A percentile compares a stretch with the other conserved stretches of the same genome.
phyloP scores from a whole-genome alignment of 768 basidiomycete genomes.

The Cubamyces lactineus region DNA sequence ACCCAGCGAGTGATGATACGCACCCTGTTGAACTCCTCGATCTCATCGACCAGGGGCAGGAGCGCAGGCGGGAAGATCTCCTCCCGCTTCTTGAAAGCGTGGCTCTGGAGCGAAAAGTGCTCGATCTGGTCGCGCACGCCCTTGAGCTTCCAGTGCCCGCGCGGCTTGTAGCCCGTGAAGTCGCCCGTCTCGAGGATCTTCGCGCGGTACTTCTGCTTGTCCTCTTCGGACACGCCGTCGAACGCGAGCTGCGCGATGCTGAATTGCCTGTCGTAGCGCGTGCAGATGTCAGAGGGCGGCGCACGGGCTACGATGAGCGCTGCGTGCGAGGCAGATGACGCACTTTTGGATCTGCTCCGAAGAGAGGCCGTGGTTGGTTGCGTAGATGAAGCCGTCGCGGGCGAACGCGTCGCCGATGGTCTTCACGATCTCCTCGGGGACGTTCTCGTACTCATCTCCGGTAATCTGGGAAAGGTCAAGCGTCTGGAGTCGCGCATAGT shows the following conservation, averaged over 20 bases:
- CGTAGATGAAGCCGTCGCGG: conserved; percentile 20
- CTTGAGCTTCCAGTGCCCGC: conserved; percentile 21
- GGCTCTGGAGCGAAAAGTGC: conserved; percentile 19
- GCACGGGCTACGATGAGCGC: too few species aligned
- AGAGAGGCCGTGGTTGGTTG: conserved; percentile 16
- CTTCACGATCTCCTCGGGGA: conserved; percentile 16
- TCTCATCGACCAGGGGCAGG: conserved; percentile 14
- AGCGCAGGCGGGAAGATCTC: conserved; percentile 16
- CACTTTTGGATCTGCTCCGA: conserved; percentile 13
- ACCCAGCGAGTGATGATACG: background rate
- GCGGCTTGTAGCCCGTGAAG: conserved; percentile 18
- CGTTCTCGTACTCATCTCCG: conserved; percentile 8
- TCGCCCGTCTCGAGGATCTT: conserved; percentile 18
- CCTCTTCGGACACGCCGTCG: conserved; percentile 17
- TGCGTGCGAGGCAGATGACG: background rate
- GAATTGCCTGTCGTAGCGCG: conserved; percentile 8
- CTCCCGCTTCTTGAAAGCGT: conserved; percentile 6
- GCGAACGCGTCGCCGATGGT: conserved; percentile 16
- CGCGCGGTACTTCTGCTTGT: conserved; percentile 8
- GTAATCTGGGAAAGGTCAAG: conserved; percentile 11
- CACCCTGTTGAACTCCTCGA: conserved; percentile 16
- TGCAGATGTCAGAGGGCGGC: too few species aligned
- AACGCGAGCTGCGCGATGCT: conserved; percentile 17
- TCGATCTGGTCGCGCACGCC: conserved; percentile 19
- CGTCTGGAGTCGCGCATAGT: conserved; percentile 12